Conservation (phyloP, 2,329 filamentous ascomycete species). For the Aspergillus aculeatinus region DNA sequence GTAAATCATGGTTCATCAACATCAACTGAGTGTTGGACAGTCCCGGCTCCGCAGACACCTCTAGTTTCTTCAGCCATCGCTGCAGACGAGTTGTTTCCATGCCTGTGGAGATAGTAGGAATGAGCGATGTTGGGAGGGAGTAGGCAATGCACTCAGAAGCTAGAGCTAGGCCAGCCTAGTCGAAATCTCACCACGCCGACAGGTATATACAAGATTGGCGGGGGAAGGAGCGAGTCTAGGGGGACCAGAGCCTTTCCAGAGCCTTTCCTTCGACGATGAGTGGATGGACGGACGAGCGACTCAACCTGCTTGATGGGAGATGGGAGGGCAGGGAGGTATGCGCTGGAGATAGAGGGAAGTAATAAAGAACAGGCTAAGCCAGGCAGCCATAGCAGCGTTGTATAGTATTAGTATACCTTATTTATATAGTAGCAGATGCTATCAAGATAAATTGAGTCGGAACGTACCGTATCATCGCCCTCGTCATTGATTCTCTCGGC, state of each 20-base stretch:
- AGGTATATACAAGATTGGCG: neutral
- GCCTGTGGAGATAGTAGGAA: neutral
- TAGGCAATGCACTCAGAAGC: neutral
- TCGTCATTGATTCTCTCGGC: neutral
- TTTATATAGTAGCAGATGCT: no score
- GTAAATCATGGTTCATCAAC: conserved; percentile 81
- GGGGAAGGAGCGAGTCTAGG: neutral
- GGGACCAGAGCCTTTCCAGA: no score
- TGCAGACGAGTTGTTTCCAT: conserved; percentile 29
- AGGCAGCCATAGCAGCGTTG: neutral
- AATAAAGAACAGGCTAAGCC: neutral
- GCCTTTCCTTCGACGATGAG: neutral
- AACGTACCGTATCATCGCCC: conserved; percentile 4
- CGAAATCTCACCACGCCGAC: neutral
- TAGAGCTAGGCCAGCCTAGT: neutral
- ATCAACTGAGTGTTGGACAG: conserved; percentile 78
- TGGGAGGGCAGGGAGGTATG: neutral
- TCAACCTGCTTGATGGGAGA: neutral
- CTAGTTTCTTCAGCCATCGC: conserved; percentile 55
- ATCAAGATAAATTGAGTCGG: neutral
- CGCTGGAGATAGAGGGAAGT: neutral
- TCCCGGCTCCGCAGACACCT: conserved; percentile 72
- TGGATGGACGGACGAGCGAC: neutral
- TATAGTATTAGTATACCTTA: neutral
- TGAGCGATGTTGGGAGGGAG: neutral